Evolutionary conservation across 1,284 basidiomycete genomes (phyloP), one percentile per base, ranked within the genome.

Genomic region (Tilletia walkeri): DNA sequence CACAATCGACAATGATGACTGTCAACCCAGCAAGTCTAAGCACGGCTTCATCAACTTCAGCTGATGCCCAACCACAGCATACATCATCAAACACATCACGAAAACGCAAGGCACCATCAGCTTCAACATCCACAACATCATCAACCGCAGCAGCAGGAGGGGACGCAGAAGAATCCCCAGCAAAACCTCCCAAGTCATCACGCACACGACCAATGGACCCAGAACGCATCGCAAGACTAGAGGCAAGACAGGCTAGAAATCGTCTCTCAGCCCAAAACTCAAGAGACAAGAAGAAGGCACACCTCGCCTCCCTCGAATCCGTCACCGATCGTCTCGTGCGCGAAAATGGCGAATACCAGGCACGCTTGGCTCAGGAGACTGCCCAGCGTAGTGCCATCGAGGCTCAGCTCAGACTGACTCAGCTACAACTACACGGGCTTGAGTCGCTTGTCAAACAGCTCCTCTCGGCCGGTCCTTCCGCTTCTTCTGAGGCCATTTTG

Each of bases 241-340:
- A 78, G 66, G 81, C 81, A 39, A 73, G 81, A 20, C 80, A 82
- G 63, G 77, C 76, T n/a, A 76, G 81, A 14, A 83, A 83, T 69
- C 77, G 81, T 53, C 76, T 78, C 65, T 80, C 80, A 20, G 81
- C 81, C 12, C 81, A 83, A 59, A 74, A 78, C 65, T 80, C 78
- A 67, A 74, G 81, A 34, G 77, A 83, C 66, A 76, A 78, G 66
- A 82, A 82, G 69, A 83, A 82, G 72, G 78, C 75, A 1, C 75
- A 81, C 66, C 69, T 80, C 39, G 77, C 76, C 48, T 70, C 74
- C 53, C 73, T 83, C 59, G 81, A 83, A 63, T 67, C 68, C 30
- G 75, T 77, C 3, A 49, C 79, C 54, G 73, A 71, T 39, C 30
- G 67, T 2, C 72, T 81, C 24, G 75, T 73, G 38, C 61, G 65